phyloP scores from a whole-genome alignment of 805 yeast genomes.

The Nakazawaea wyomingensis region DNA sequence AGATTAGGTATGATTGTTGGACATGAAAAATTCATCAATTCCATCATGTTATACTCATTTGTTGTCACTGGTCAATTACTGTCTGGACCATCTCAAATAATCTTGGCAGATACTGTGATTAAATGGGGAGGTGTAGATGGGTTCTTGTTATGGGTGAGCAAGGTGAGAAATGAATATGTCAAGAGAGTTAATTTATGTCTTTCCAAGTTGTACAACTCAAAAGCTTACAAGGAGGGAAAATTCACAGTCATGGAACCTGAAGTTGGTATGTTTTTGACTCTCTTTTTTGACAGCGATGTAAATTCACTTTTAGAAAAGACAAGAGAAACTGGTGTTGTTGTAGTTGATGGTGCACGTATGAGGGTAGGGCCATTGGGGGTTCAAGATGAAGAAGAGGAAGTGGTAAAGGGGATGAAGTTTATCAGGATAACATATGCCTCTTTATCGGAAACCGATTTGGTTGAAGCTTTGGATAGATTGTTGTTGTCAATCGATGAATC shows the following conservation, averaged over 20 bases:
- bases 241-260: slow-evolving; percentile 37
- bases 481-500: slow-evolving; percentile 40
- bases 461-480: slow-evolving; percentile 54
- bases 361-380: slow-evolving; percentile 31
- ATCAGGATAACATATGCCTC: slow-evolving; percentile 57
- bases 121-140: slow-evolving; percentile 35
- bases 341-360: slow-evolving; percentile 57
- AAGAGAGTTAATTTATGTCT: slow-evolving; percentile 37
- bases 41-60: slow-evolving; percentile 29
- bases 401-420: slow-evolving; percentile 35
- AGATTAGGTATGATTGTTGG: slow-evolving; percentile 49
- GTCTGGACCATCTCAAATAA: slow-evolving; percentile 45
- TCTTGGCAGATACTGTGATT: slow-evolving; percentile 36
- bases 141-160: slow-evolving; percentile 44
- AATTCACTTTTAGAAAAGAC: slow-evolving; percentile 37
- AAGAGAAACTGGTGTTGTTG: slow-evolving; percentile 45
- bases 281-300: slow-evolving; percentile 15
- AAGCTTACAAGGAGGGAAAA: slow-evolving; percentile 30
- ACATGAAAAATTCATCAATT: slow-evolving; percentile 35
- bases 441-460: slow-evolving; percentile 37
- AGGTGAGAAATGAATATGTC: slow-evolving; percentile 40
- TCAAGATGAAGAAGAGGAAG: slow-evolving; percentile 23
- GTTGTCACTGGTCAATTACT: slow-evolving; percentile 41
- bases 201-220: slow-evolving; percentile 27
- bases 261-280: slow-evolving; percentile 45